These are phyloP conservation scores for Leccinum subgranulosum DNA, from an alignment of 768 basidiomycete genomes.

Conservation along the genomic window DNA sequence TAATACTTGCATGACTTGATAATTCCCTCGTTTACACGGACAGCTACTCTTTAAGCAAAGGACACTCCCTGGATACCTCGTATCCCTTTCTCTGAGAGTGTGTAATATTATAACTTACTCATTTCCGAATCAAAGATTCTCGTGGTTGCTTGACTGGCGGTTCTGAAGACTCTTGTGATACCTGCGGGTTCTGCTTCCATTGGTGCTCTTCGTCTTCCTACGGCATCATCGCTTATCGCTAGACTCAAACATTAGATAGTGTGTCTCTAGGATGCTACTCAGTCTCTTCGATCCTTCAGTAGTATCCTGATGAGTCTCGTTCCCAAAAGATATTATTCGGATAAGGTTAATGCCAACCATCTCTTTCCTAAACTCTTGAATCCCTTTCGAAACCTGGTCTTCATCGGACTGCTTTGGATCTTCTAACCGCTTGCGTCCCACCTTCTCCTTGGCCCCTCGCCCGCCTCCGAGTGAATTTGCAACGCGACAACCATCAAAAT, in stretches of 20 bases:
- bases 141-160: too few relatives aligned
- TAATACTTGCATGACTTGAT: background rate
- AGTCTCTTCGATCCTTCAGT: too few relatives aligned
- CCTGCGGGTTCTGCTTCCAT: too few relatives aligned
- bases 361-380: background rate
- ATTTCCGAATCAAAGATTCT: background rate
- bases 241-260: too few relatives aligned
- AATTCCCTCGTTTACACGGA: constrained; percentile 8
- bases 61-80: background rate
- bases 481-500: background rate
- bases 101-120: background rate
- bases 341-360: background rate
- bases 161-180: background rate
- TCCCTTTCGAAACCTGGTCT: background rate
- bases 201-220: too few relatives aligned
- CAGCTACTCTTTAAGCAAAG: constrained; percentile 1
- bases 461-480: background rate
- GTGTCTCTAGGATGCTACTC: too few relatives aligned
- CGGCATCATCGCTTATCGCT: too few relatives aligned
- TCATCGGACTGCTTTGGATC: background rate
- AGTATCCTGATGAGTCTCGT: too few relatives aligned
- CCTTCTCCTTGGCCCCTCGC: background rate
- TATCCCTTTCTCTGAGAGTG: background rate
- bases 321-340: background rate
- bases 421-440: background rate